phyloP scores from a whole-genome alignment of 805 yeast species.

The Jamesozyma lodderae region DNA sequence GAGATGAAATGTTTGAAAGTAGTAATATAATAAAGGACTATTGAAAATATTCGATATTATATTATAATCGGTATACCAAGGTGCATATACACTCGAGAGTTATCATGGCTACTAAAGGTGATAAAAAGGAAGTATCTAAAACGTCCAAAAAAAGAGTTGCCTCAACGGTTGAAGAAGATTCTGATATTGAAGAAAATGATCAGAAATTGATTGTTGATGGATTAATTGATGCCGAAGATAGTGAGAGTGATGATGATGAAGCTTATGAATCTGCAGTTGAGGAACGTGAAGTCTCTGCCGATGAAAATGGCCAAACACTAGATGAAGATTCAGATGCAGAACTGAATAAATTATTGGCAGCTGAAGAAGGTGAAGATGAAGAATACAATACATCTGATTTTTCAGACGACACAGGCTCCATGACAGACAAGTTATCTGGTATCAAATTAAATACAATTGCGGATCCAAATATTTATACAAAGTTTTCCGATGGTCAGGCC shows the following conservation, averaged over 20 bases:
- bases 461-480: conserved; percentile 37
- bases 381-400: conserved; percentile 24
- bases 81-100: not conserved
- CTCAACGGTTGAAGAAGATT: conserved; percentile 13
- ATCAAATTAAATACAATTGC: conserved; percentile 44
- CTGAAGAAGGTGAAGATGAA: conserved; percentile 31
- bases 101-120: not conserved
- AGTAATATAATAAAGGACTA: not conserved
- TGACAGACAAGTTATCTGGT: conserved; percentile 48
- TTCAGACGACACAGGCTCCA: conserved; percentile 36
- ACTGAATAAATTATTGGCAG: conserved; percentile 51
- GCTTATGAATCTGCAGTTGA: conserved; percentile 13
- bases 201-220: conserved; percentile 12
- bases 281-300: conserved; percentile 6
- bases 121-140: conserved; percentile 1
- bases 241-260: conserved; percentile 20
- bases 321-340: conserved; percentile 51
- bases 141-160: conserved; percentile 18
- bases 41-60: not conserved
- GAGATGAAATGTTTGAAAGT: conserved; percentile 4
- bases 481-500: conserved; percentile 70
- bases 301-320: conserved; percentile 11
- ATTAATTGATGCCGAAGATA: conserved; percentile 11
- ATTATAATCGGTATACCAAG: too few relatives aligned
- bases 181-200: conserved; percentile 17